A percentile compares a stretch with the other conserved stretches of the same genome.
These are phyloP conservation scores for Chamaecyparis obtusa DNA, from an alignment of 75 land plant species.

Conservation along the genomic window DNA sequence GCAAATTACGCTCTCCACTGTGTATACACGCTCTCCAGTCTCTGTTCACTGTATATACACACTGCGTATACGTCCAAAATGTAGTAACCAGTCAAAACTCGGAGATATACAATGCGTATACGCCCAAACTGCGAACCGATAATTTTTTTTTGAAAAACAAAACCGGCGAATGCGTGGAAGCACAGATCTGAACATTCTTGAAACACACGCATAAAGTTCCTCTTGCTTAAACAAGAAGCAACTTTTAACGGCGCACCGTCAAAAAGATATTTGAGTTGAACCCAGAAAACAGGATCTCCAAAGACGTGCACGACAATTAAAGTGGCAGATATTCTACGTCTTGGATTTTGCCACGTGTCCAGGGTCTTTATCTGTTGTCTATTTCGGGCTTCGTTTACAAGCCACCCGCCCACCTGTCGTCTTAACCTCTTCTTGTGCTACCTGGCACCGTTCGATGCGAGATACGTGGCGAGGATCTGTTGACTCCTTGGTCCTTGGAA, in stretches of 20 bases:
- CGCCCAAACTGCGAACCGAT: not conserved
- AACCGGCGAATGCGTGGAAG: not conserved
- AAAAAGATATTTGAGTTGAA: not conserved
- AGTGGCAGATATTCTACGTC: not conserved
- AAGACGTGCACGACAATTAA: constrained; percentile 9
- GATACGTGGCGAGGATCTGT: not conserved
- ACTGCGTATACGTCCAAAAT: not conserved
- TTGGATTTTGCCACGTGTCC: not conserved
- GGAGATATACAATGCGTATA: not conserved
- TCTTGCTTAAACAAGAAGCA: not conserved
- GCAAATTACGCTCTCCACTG: not conserved
- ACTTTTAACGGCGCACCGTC: not conserved
- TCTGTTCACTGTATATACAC: not conserved
- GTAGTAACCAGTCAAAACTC: no score
- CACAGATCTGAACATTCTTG: not conserved
- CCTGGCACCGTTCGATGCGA: not conserved
- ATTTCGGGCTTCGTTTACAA: not conserved
- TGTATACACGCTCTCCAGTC: no score
- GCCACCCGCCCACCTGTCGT: not conserved
- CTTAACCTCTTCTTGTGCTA: not conserved
- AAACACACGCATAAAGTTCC: not conserved
- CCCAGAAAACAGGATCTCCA: not conserved
- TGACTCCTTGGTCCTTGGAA: not conserved
- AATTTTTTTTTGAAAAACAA: no score
- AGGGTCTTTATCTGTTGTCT: not conserved